Percentiles rank a stretch among this genome's conserved stretches.
These are phyloP conservation scores for Vigna angularis DNA, from an alignment of 306 rosid species.

Conservation along the genomic window DNA sequence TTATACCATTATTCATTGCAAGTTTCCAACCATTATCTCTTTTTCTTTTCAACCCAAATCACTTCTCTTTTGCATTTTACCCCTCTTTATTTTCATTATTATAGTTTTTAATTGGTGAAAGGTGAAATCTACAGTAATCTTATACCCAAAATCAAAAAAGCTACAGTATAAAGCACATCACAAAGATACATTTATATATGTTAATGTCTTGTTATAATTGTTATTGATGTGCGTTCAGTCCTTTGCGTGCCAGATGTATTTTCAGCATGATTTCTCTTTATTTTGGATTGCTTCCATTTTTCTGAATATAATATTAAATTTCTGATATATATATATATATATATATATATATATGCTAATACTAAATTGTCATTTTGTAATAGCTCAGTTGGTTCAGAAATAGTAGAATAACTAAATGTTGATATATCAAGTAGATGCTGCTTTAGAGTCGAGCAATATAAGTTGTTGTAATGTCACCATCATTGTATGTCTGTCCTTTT, in stretches of 20 bases:
- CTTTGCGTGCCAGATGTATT: neutral
- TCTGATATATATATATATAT: neutral
- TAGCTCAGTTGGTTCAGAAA: constrained; percentile 32
- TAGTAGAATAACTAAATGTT: constrained; percentile 44
- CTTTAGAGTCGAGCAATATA: constrained; percentile 67
- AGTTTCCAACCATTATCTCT: constrained; percentile 9
- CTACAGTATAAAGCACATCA: constrained; percentile 54
- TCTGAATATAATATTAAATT: constrained; percentile 1
- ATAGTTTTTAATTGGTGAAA: constrained; percentile 25
- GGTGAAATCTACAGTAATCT: constrained; percentile 59
- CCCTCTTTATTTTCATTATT: constrained; percentile 12
- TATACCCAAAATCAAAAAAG: constrained; percentile 20
- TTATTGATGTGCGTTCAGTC: constrained; percentile 1
- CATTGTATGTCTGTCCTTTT: constrained; percentile 63
- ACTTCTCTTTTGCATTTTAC: constrained; percentile 22
- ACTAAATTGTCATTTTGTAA: constrained; percentile 10
- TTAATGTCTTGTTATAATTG: constrained; percentile 27
- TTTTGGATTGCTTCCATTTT: constrained; percentile 33
- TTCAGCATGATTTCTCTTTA: constrained; percentile 9
- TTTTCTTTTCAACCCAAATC: constrained; percentile 39
- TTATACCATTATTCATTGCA: constrained; percentile 22
- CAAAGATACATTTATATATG: constrained; percentile 12
- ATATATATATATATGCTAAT: neutral
- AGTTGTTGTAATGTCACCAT: constrained; percentile 81
- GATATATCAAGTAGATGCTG: constrained; percentile 48